Percentiles rank a stretch among this genome's conserved stretches.
Conservation (phyloP, 441 rosid species). For the Daphne laureola region DNA sequence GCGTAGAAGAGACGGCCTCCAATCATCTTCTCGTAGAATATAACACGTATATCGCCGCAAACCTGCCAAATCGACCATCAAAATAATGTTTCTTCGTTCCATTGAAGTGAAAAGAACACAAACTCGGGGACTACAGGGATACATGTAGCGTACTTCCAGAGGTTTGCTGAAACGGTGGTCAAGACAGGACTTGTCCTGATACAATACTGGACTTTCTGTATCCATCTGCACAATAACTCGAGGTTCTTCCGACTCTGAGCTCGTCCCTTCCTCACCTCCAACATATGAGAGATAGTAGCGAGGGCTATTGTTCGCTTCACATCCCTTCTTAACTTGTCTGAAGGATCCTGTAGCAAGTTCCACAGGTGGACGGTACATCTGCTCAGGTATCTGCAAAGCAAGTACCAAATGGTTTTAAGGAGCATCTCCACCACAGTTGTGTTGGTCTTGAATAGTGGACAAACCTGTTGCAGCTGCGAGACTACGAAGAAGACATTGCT, state of each 20-base stretch:
- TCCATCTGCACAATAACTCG: constrained; percentile 80
- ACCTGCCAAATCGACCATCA: constrained; percentile 30
- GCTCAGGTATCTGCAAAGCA: constrained; percentile 39
- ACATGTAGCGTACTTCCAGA: constrained; percentile 35
- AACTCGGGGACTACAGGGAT: neutral
- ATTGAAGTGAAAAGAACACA: neutral
- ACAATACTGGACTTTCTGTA: constrained; percentile 67
- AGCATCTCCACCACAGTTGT: neutral
- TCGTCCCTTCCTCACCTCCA: constrained; percentile 28
- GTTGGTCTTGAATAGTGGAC: neutral
- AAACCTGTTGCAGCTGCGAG: constrained; percentile 76
- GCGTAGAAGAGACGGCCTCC: constrained; percentile 81
- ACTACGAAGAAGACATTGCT: constrained; percentile 73
- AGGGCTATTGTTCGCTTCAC: constrained; percentile 43
- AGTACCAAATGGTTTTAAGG: neutral
- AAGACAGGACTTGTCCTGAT: constrained; percentile 62
- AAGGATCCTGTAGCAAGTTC: constrained; percentile 64
- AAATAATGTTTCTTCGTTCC: constrained; percentile 1
- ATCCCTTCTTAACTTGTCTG: constrained; percentile 55
- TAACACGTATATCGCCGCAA: constrained; percentile 63
- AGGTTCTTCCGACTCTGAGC: constrained; percentile 27
- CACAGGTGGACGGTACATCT: constrained; percentile 55
- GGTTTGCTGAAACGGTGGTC: constrained; percentile 68
- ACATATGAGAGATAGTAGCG: constrained; percentile 55
- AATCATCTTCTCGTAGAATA: constrained; percentile 78